Base-by-base conservation (phyloP, 495 filamentous ascomycete species). In the Aspergillus leporis region DNA sequence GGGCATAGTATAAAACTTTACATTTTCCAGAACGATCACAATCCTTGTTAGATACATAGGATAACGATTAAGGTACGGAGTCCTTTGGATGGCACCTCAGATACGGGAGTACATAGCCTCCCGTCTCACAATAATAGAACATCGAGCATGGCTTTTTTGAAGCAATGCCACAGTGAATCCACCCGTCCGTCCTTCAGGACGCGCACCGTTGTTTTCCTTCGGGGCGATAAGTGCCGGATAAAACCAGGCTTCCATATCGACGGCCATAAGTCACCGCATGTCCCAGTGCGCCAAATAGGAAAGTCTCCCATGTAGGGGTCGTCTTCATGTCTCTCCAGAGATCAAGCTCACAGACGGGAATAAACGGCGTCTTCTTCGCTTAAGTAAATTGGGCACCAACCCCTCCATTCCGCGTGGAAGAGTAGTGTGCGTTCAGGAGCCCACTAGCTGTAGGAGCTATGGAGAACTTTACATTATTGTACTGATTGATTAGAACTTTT, bases 381-480 rank as follows among this genome's bases (percentile, higher is more conserved):
- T 62, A 54, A 52, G 28, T 57, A 38, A 60, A 59, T 66, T 66
- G 60, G 63, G 63, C 63, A 66, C 61, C 59, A 54, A 65, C 56
- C 63, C 60, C 63, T 55, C 63, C 58, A 52, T 56, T 57, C 50
- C 51, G 50, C 56, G 55, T 49, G 48, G 51, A 31, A 21, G 22
- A 18, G 23, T 60, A 58, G 54, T 58, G 54, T 58, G 51, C 56
- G 46, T 43, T 59, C 50, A 59, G 61, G 56, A 59, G 53, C 56
- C 50, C 59, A 55, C 56, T 60, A 23, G 12, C 8, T 5, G 12
- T 47, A 4, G 43, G 12, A n/a, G 43, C 19, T 21, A 47, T 47
- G 43, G 43, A 47, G 43, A 6, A 47, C 18, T 47, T 47, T n/a
- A 45, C 5, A 14, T n/a, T n/a, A n/a, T n/a, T n/a, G 38, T 18